Evolutionary conservation across 176 grass and related monocot species (phyloP).

Genomic region (Phragmites australis): DNA sequence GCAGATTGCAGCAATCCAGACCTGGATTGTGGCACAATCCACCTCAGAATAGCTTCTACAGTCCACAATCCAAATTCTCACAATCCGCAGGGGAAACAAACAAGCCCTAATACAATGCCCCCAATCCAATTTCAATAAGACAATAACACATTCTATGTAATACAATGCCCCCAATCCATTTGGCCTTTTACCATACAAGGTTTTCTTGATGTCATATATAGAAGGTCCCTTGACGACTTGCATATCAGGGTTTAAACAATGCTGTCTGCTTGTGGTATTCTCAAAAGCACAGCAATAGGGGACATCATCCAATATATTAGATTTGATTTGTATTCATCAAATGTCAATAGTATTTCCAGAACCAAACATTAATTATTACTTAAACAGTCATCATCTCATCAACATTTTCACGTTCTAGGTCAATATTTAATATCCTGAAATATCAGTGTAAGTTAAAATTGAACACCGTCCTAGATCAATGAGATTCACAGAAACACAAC

Average conservation of each 20-base stretch:
- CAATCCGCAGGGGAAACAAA: no score
- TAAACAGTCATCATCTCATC: neutral
- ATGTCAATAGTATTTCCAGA: neutral
- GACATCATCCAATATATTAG: neutral
- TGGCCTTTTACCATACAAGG: neutral
- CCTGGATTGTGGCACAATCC: no score
- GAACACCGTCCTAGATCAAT: slow-evolving; percentile 8
- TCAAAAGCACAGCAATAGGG: neutral
- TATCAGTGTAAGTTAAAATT: neutral
- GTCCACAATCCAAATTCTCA: no score
- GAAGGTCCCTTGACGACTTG: neutral
- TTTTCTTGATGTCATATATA: neutral
- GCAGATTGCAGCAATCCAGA: no score
- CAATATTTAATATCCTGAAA: slow-evolving; percentile 30
- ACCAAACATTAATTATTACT: neutral
- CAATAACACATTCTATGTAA: no score
- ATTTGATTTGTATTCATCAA: neutral
- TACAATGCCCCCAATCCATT: neutral
- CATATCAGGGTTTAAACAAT: neutral
- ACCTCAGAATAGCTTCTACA: no score
- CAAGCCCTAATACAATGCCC: no score
- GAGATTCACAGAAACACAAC: slow-evolving; percentile 18
- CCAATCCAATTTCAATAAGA: no score
- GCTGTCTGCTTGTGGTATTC: neutral
- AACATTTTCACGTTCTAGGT: neutral